phyloP scores from a whole-genome alignment of 2,329 filamentous ascomycete genomes.

The Cladosporium cucumerinum region DNA sequence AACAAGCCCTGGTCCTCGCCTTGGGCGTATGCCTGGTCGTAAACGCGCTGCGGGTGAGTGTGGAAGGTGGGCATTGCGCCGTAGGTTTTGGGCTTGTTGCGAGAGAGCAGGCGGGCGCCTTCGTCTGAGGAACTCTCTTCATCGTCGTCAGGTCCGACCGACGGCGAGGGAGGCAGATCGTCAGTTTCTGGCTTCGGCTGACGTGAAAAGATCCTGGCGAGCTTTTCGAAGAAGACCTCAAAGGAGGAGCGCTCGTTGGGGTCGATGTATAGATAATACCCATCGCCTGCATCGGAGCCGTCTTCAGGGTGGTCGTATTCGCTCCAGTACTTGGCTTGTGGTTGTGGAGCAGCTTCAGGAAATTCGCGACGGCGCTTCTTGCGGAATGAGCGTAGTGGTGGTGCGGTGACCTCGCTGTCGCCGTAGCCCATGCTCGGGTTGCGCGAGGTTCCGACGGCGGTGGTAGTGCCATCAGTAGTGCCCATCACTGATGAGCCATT shows the following conservation, averaged over 20 bases:
- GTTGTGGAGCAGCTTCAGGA: conserved; percentile 25
- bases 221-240: conserved; percentile 55
- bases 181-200: conserved; percentile 30
- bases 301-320: conserved; percentile 83
- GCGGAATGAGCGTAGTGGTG: conserved; percentile 41
- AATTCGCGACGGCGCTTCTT: conserved; percentile 38
- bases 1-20: neutral
- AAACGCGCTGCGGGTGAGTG: neutral
- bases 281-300: conserved; percentile 49
- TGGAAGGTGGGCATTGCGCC: neutral
- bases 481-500: conserved; percentile 38
- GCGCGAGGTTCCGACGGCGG: conserved; percentile 32
- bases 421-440: conserved; percentile 24
- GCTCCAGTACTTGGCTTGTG: conserved; percentile 65
- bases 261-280: conserved; percentile 72
- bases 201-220: conserved; percentile 38
- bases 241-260: conserved; percentile 66
- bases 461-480: conserved; percentile 30
- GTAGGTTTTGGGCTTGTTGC: conserved; percentile 5
- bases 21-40: neutral
- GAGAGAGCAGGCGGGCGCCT: conserved; percentile 18
- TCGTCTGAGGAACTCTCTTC: conserved; percentile 33
- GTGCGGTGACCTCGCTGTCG: conserved; percentile 38
- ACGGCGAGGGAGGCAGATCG: conserved; percentile 21
- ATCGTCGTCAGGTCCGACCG: conserved; percentile 24